A percentile compares a stretch with the other conserved stretches of the same genome.
Conservation (phyloP, 1,139 yeast genomes). For the Pichia sp. region DNA sequence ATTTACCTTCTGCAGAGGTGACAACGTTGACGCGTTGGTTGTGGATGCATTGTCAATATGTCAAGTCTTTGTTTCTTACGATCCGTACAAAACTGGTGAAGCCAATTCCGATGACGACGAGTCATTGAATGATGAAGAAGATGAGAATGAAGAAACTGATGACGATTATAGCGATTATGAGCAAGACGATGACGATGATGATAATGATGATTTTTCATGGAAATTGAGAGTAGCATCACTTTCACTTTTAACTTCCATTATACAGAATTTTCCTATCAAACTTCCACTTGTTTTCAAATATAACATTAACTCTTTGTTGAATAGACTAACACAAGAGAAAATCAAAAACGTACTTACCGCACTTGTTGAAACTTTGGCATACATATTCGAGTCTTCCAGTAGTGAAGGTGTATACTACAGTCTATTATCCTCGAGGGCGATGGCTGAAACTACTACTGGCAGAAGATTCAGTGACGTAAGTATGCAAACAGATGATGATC, state of each 20-base stretch:
- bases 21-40: constrained; percentile 30
- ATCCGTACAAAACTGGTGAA: constrained; percentile 49
- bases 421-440: constrained; percentile 23
- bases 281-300: constrained; percentile 28
- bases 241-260: constrained; percentile 24
- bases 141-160: constrained; percentile 18
- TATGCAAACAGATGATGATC: constrained; percentile 30
- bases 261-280: constrained; percentile 35
- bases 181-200: constrained; percentile 35
- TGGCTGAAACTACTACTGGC: constrained; percentile 22
- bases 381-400: constrained; percentile 29
- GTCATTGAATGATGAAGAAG: constrained; percentile 35
- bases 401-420: constrained; percentile 31
- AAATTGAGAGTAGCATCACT: constrained; percentile 44
- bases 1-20: constrained; percentile 29
- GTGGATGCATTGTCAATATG: constrained; percentile 36
- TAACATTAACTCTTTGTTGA: constrained; percentile 27
- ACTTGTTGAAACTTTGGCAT: constrained; percentile 35
- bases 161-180: constrained; percentile 37
- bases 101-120: constrained; percentile 39
- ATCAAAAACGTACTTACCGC: constrained; percentile 41
- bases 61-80: constrained; percentile 44
- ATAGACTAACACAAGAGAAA: constrained; percentile 36
- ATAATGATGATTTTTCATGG: constrained; percentile 57
- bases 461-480: constrained; percentile 30